Evolutionary conservation across 768 basidiomycete genomes (phyloP).

Genomic region (Calvatia gigantea): DNA sequence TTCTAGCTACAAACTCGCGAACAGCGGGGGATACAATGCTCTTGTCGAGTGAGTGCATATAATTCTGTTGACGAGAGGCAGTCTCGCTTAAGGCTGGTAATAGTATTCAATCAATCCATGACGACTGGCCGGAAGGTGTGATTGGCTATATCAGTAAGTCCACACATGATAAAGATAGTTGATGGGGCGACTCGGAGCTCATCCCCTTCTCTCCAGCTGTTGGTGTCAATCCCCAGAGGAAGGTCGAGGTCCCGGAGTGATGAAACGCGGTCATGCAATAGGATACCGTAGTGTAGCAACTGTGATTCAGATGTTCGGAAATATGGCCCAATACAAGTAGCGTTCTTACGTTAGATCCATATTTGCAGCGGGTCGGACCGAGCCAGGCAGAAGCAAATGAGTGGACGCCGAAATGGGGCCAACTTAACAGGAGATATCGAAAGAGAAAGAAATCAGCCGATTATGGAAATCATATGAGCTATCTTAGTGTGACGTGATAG

Average conservation of each 20-base stretch:
- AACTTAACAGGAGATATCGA: too few species aligned
- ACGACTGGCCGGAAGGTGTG: conserved; percentile 28
- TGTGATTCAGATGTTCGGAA: neutral
- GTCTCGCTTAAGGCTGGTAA: conserved; percentile 3
- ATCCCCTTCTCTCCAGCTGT: too few species aligned
- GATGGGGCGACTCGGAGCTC: too few species aligned
- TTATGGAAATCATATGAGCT: neutral
- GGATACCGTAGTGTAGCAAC: neutral
- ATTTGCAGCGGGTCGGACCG: neutral
- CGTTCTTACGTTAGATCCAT: neutral
- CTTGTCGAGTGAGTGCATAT: conserved; percentile 20
- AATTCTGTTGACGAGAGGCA: neutral
- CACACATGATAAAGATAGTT: neutral
- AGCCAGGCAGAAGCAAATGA: neutral
- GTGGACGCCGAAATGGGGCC: neutral
- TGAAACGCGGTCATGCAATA: neutral
- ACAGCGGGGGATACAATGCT: conserved; percentile 23
- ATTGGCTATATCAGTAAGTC: conserved; percentile 25
- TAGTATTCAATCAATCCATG: conserved; percentile 22
- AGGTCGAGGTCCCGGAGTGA: conserved; percentile 3
- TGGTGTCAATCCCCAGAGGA: conserved; percentile 22
- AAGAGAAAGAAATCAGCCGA: neutral
- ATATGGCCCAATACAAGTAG: neutral
- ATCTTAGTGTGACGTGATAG: neutral
- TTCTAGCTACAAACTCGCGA: conserved; percentile 19